Evolutionary conservation across 2,329 filamentous ascomycete species (phyloP).

Genomic region (Phaeosphaeria sp.): DNA sequence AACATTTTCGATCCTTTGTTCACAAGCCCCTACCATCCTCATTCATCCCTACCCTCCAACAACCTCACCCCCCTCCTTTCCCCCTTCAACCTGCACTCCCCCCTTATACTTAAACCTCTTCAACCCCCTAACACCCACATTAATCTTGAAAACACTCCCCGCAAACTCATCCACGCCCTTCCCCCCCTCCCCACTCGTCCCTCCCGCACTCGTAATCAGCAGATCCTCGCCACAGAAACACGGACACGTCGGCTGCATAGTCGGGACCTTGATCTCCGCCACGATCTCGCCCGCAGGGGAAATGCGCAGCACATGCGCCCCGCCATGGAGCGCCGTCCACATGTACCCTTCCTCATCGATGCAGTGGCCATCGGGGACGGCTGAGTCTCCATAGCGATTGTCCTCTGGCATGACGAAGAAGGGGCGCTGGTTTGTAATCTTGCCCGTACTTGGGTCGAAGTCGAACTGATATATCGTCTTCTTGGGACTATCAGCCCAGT

Average conservation of each 20-base stretch:
- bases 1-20: too few species aligned
- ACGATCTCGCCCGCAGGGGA: conserved; percentile 72
- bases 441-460: conserved; percentile 70
- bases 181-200: conserved; percentile 58
- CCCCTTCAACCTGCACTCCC: conserved; percentile 34
- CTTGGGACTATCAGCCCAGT: conserved; percentile 80
- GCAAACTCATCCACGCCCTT: conserved; percentile 68
- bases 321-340: conserved; percentile 88
- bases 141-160: conserved; percentile 76
- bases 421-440: conserved; percentile 71
- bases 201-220: conserved; percentile 76
- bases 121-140: conserved; percentile 74
- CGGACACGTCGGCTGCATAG: conserved; percentile 79
- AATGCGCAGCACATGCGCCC: conserved; percentile 76
- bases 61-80: conserved; percentile 37
- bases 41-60: conserved; percentile 28
- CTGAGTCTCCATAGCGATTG: conserved; percentile 49
- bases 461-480: conserved; percentile 76
- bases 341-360: conserved; percentile 85
- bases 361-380: conserved; percentile 80
- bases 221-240: conserved; percentile 77
- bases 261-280: conserved; percentile 78
- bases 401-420: conserved; percentile 75
- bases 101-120: conserved; percentile 48
- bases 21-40: too few species aligned